These are phyloP conservation scores for Penicillium sp. DNA, from an alignment of 2,329 filamentous ascomycete genomes.

Conservation along the genomic window DNA sequence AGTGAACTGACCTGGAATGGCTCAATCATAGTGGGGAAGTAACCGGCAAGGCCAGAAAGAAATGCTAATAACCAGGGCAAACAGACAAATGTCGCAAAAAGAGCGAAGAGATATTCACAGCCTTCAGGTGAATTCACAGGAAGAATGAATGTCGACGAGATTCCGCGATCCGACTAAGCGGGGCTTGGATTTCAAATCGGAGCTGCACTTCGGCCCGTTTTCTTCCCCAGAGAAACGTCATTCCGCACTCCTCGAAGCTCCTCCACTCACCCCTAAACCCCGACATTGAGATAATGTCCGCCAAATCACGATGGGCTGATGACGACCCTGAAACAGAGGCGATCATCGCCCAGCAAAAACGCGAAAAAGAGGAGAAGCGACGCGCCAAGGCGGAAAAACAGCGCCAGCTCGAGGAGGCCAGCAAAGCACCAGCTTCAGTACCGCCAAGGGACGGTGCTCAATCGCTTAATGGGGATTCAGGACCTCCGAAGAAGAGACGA, in stretches of 20 bases:
- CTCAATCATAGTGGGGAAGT: slow-evolving; percentile 37
- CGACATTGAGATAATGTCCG: slow-evolving; percentile 48
- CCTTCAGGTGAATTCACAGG: no score
- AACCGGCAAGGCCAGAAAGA: slow-evolving; percentile 1
- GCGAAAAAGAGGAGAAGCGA: slow-evolving; percentile 85
- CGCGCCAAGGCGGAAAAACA: slow-evolving; percentile 76
- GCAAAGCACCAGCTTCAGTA: slow-evolving; percentile 36
- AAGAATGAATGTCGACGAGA: not conserved
- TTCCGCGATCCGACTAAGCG: slow-evolving; percentile 4
- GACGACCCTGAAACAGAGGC: slow-evolving; percentile 72
- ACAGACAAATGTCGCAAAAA: not conserved
- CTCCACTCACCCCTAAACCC: slow-evolving; percentile 1
- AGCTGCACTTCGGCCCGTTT: slow-evolving; percentile 26
- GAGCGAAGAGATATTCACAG: no score
- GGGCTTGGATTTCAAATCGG: slow-evolving; percentile 32
- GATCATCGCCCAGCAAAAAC: slow-evolving; percentile 61
- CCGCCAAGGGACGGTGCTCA: slow-evolving; percentile 20
- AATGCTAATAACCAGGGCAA: not conserved
- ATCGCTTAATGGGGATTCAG: slow-evolving; percentile 27
- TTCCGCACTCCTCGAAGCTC: slow-evolving; percentile 12
- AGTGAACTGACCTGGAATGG: slow-evolving; percentile 41
- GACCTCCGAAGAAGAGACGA: slow-evolving; percentile 53
- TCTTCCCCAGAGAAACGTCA: slow-evolving; percentile 22
- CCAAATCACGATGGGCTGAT: slow-evolving; percentile 80
- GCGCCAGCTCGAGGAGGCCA: slow-evolving; percentile 55